Evolutionary conservation across 2,329 filamentous ascomycete genomes (phyloP).

Genomic region (Colletotrichum sublineola): DNA sequence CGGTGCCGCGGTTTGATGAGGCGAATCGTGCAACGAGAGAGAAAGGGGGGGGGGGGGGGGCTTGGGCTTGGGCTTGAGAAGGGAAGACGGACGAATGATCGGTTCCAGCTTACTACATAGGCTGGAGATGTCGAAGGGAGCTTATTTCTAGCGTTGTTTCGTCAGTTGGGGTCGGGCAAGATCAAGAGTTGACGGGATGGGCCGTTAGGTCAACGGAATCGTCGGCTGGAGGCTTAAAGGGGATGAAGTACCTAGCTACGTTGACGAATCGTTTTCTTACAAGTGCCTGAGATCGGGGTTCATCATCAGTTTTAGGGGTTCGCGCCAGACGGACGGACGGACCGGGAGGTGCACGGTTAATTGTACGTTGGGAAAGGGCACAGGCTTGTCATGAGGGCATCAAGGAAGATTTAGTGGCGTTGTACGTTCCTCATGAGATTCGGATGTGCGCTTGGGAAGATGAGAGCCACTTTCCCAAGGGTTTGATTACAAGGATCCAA

Average conservation of each 20-base stretch:
- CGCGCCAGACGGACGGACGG: background rate
- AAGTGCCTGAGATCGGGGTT: background rate
- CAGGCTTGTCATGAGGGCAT: background rate
- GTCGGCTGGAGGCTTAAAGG: background rate
- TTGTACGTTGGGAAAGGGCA: background rate
- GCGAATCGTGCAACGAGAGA: background rate
- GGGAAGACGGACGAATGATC: background rate
- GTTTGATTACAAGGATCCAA: background rate
- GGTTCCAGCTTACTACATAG: background rate
- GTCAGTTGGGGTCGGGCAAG: background rate
- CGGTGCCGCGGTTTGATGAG: constrained; percentile 19
- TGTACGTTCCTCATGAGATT: background rate
- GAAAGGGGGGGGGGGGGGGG: background rate
- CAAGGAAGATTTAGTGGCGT: background rate
- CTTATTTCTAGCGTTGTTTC: background rate
- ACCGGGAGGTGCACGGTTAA: constrained; percentile 5
- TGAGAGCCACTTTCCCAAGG: background rate
- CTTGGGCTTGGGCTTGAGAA: background rate
- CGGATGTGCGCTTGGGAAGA: background rate
- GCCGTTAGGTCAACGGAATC: background rate
- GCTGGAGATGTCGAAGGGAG: background rate
- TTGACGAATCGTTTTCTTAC: background rate
- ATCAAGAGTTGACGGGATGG: background rate
- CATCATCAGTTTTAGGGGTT: background rate
- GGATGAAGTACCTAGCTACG: no score